Conservation (phyloP, 1,139 yeast species). For the Pneumocystis murina region DNA sequence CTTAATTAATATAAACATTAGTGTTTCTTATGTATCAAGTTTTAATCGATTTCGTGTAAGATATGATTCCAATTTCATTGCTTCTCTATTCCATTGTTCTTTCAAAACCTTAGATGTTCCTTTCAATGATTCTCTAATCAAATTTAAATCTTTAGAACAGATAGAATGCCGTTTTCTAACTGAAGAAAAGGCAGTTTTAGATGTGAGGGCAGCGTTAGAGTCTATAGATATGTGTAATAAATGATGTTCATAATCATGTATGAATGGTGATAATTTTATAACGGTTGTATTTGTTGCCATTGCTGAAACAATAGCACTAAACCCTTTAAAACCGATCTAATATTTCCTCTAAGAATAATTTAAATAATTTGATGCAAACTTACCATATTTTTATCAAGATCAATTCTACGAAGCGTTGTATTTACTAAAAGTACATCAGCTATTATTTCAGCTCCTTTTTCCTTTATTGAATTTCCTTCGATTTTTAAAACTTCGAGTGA, state of each 20-base stretch:
- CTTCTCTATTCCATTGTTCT: background rate
- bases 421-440: conserved; percentile 7
- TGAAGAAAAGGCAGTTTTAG: background rate
- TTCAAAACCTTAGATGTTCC: background rate
- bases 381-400: conserved; percentile 9
- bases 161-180: background rate
- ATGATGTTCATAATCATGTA: background rate
- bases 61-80: background rate
- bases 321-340: background rate
- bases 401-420: conserved; percentile 6
- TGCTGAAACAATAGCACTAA: background rate
- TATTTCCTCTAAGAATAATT: background rate
- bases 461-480: conserved; percentile 10
- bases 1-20: background rate
- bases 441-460: conserved; percentile 7
- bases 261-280: background rate
- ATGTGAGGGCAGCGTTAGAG: background rate
- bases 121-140: background rate
- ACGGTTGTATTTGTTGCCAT: background rate
- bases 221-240: background rate
- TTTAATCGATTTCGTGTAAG: background rate
- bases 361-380: conserved; percentile 3
- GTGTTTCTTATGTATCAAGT: background rate
- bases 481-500: conserved; percentile 7
- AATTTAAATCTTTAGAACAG: background rate